These are phyloP conservation scores for Aphanomyces euteiches DNA, from an alignment of 352 stramenopile genomes.

Conservation along the genomic window DNA sequence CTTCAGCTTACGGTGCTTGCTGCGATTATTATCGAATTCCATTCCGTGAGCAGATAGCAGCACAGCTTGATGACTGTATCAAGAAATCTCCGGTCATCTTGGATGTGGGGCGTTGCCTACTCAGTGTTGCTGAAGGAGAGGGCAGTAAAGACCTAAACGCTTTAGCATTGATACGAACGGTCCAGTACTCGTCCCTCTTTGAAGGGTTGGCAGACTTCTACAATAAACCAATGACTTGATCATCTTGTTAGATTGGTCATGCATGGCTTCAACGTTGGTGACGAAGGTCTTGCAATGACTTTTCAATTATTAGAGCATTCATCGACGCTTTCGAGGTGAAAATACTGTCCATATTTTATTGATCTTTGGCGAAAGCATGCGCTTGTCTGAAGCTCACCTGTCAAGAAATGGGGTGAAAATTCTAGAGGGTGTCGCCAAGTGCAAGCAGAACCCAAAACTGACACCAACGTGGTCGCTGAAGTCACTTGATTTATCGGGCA, in stretches of 20 bases:
- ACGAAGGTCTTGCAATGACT: slow-evolving; percentile 44
- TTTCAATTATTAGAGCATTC: slow-evolving; percentile 43
- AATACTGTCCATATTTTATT: slow-evolving; percentile 31
- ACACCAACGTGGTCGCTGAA: background rate
- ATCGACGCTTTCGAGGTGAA: background rate
- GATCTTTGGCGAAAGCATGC: slow-evolving; percentile 30
- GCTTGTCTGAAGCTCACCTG: slow-evolving; percentile 44
- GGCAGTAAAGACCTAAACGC: background rate
- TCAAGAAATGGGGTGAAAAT: slow-evolving; percentile 41
- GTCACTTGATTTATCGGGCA: slow-evolving; percentile 19
- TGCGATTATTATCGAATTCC: slow-evolving; percentile 5
- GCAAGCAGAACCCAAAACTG: slow-evolving; percentile 29
- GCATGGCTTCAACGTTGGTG: slow-evolving; percentile 43
- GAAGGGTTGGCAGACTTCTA: slow-evolving; percentile 1
- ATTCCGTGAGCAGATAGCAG: slow-evolving; percentile 9
- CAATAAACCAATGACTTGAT: background rate
- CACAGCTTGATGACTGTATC: slow-evolving; percentile 1
- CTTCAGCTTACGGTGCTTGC: background rate
- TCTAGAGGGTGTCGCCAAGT: slow-evolving; percentile 47
- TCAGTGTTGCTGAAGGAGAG: background rate
- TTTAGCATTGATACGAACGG: background rate
- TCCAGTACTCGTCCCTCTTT: background rate
- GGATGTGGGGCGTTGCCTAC: background rate
- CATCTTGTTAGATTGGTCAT: slow-evolving; percentile 39
- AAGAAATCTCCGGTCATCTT: background rate